A percentile compares a stretch with the other conserved stretches of the same genome.
These are phyloP conservation scores for Ensete ventricosum DNA, from an alignment of 176 grass and related monocot species.

Conservation along the genomic window DNA sequence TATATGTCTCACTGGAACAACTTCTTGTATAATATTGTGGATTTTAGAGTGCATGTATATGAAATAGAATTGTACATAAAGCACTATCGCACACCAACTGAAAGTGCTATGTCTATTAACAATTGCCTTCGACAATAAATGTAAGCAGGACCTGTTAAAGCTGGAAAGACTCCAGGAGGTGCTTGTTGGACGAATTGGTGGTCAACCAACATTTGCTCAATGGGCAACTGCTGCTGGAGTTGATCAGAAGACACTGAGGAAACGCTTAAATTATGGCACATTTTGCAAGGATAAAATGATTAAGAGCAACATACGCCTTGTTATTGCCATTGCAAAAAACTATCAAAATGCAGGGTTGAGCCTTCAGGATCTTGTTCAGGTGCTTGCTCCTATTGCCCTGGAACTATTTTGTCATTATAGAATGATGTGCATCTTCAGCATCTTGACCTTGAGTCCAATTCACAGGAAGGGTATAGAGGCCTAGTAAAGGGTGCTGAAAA, in stretches of 20 bases:
- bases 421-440: constrained; percentile 33
- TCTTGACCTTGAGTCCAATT: constrained; percentile 13
- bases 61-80: background rate
- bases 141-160: constrained; percentile 57
- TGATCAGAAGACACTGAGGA: constrained; percentile 48
- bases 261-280: constrained; percentile 46
- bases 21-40: background rate
- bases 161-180: constrained; percentile 43
- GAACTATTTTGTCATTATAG: constrained; percentile 25
- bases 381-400: constrained; percentile 36
- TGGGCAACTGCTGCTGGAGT: constrained; percentile 69
- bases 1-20: background rate
- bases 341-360: constrained; percentile 44
- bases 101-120: background rate
- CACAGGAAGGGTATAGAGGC: constrained; percentile 68
- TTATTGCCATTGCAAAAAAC: constrained; percentile 79
- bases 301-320: constrained; percentile 71
- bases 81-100: background rate
- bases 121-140: constrained; percentile 8
- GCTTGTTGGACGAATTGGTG: constrained; percentile 31
- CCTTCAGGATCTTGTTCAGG: constrained; percentile 89
- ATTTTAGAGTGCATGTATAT: background rate
- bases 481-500: constrained; percentile 70
- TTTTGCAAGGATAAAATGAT: constrained; percentile 85
- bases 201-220: constrained; percentile 52